Evolutionary conservation across 2,329 filamentous ascomycete species (phyloP).

Genomic region (Chalaropsis thielavioides): DNA sequence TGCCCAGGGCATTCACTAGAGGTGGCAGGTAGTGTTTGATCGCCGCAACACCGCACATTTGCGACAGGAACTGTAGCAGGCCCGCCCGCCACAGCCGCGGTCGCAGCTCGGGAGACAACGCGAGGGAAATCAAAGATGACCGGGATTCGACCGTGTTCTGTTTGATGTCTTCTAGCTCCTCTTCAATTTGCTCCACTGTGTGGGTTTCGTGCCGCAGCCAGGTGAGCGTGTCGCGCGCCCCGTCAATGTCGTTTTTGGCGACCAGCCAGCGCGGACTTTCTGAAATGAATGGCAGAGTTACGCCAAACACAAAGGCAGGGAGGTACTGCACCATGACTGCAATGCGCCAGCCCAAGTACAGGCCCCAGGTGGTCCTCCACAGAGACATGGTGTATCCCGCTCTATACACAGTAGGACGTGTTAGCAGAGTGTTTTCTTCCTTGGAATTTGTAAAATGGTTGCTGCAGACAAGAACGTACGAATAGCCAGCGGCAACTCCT

Average conservation of each 20-base stretch:
- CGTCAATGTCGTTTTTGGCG: conserved; percentile 32
- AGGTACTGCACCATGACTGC: conserved; percentile 38
- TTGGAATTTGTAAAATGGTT: background rate
- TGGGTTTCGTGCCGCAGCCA: conserved; percentile 36
- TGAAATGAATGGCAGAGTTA: conserved; percentile 37
- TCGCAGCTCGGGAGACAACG: conserved; percentile 37
- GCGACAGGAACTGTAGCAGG: conserved; percentile 44
- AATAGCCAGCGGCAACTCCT: conserved; percentile 40
- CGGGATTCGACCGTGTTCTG: conserved; percentile 24
- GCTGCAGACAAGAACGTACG: conserved; percentile 26
- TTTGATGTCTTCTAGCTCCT: conserved; percentile 34
- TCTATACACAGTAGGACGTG: conserved; percentile 26
- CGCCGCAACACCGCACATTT: conserved; percentile 44
- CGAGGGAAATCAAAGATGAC: conserved; percentile 25
- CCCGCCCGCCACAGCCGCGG: conserved; percentile 42
- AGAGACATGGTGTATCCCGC: conserved; percentile 41
- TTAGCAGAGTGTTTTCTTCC: background rate
- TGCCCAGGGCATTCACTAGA: conserved; percentile 37
- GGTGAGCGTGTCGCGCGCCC: conserved; percentile 31
- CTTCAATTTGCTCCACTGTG: conserved; percentile 26
- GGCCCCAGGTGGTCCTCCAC: conserved; percentile 33
- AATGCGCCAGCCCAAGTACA: conserved; percentile 37
- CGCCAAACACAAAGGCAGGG: conserved; percentile 35
- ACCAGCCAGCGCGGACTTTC: conserved; percentile 46
- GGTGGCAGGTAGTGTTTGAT: conserved; percentile 47